phyloP scores from a whole-genome alignment of 129 eudicot species.

The Lonicera japonica region DNA sequence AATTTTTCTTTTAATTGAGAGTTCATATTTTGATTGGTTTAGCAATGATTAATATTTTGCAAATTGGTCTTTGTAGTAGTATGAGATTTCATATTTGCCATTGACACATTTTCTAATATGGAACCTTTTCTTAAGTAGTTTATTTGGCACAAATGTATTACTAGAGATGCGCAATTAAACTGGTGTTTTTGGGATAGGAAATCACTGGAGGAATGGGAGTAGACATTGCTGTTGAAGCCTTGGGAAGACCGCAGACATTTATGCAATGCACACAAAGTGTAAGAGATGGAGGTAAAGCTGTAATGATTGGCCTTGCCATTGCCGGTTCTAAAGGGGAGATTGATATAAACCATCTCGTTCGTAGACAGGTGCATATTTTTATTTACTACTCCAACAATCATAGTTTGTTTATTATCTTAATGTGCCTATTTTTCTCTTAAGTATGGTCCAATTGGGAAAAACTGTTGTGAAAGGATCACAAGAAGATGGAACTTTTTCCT shows the following conservation, averaged over 20 bases:
- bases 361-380: constrained; percentile 65
- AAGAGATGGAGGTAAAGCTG: constrained; percentile 95
- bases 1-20: no score
- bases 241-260: constrained; percentile 86
- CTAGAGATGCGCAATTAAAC: not conserved
- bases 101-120: not conserved
- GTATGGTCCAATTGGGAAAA: no score
- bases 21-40: no score
- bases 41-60: not conserved
- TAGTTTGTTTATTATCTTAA: not conserved
- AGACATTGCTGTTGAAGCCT: constrained; percentile 84
- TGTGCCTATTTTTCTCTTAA: no score
- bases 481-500: no score
- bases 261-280: constrained; percentile 82
- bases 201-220: constrained; percentile 94
- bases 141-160: not conserved
- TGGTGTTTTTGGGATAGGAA: constrained; percentile 46
- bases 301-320: constrained; percentile 92
- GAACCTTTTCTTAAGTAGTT: not conserved
- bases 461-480: no score
- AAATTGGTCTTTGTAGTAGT: not conserved
- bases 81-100: no score
- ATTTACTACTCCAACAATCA: not conserved
- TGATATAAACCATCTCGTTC: constrained; percentile 96
- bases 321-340: constrained; percentile 88